A percentile compares a stretch with the other conserved stretches of the same genome.
Conservation (phyloP, 169 alveolate species). For the Condylostoma magnum region DNA sequence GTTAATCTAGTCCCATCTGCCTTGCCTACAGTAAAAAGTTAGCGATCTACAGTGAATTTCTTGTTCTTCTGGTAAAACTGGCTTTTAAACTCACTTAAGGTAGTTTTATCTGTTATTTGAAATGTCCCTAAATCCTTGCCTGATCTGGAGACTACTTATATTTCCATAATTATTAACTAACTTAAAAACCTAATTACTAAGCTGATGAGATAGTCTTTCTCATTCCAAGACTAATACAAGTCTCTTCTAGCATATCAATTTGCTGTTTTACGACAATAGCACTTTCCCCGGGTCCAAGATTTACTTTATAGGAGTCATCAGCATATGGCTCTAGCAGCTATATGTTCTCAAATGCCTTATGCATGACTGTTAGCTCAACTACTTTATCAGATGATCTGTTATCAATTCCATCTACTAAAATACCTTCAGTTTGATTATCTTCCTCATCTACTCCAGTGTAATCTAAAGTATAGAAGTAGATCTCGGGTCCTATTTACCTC, state of each 20-base stretch:
- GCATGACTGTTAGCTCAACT: background rate
- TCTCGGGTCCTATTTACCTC: background rate
- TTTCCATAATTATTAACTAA: constrained; percentile 31
- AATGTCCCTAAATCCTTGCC: constrained; percentile 28
- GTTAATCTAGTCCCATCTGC: background rate
- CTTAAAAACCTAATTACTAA: no score
- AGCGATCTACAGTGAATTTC: background rate
- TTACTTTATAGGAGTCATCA: constrained; percentile 21
- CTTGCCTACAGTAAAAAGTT: background rate
- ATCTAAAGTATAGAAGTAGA: background rate
- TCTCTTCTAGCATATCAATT: background rate
- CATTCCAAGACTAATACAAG: no score
- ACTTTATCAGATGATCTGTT: background rate
- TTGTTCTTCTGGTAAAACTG: constrained; percentile 12
- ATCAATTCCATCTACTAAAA: background rate
- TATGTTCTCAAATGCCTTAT: constrained; percentile 16
- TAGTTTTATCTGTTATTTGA: background rate
- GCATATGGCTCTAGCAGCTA: background rate
- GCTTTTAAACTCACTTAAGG: constrained; percentile 7
- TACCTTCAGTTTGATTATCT: constrained; percentile 3
- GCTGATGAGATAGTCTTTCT: no score
- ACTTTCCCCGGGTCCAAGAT: constrained; percentile 4
- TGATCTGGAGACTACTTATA: constrained; percentile 6
- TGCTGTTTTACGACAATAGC: background rate
- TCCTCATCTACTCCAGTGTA: background rate